Conservation (phyloP, 2,329 filamentous ascomycete genomes). For the Aspergillus tubingensis region DNA sequence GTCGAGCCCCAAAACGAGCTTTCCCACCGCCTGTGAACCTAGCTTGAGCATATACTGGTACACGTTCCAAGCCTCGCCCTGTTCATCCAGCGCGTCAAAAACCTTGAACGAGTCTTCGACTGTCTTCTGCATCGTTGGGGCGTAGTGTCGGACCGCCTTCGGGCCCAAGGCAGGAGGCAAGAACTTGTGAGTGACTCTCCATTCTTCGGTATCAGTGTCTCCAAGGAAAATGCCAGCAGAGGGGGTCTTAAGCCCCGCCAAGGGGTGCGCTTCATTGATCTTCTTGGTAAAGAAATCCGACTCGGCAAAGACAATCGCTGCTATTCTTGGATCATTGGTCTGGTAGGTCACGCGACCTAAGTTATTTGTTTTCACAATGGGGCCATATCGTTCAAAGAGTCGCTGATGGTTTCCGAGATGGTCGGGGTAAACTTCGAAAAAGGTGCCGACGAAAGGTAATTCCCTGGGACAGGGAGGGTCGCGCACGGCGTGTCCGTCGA, state of each 20-base stretch:
- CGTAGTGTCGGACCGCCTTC: slow-evolving; percentile 63
- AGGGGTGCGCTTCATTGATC: slow-evolving; percentile 43
- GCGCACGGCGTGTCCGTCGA: slow-evolving; percentile 30
- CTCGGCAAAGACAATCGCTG: slow-evolving; percentile 52
- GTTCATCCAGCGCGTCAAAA: slow-evolving; percentile 52
- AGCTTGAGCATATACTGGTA: slow-evolving; percentile 55
- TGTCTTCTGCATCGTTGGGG: slow-evolving; percentile 59
- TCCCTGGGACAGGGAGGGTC: slow-evolving; percentile 25
- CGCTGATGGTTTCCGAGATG: slow-evolving; percentile 60
- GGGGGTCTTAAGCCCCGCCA: slow-evolving; percentile 30
- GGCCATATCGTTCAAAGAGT: slow-evolving; percentile 56
- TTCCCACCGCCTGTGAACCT: slow-evolving; percentile 47
- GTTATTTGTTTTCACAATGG: slow-evolving; percentile 55
- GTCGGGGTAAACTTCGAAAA: slow-evolving; percentile 59
- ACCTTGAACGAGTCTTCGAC: slow-evolving; percentile 55
- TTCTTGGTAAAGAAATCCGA: slow-evolving; percentile 57
- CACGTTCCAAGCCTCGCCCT: slow-evolving; percentile 49
- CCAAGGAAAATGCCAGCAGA: slow-evolving; percentile 35
- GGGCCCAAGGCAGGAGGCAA: slow-evolving; percentile 60
- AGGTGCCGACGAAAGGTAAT: slow-evolving; percentile 52
- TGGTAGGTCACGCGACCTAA: slow-evolving; percentile 54
- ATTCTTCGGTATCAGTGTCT: slow-evolving; percentile 36
- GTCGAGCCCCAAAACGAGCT: slow-evolving; percentile 48
- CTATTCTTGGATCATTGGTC: slow-evolving; percentile 54
- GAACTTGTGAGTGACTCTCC: slow-evolving; percentile 60